Evolutionary conservation across 805 yeast genomes (phyloP).

Genomic region (Kodamaea leandrae): DNA sequence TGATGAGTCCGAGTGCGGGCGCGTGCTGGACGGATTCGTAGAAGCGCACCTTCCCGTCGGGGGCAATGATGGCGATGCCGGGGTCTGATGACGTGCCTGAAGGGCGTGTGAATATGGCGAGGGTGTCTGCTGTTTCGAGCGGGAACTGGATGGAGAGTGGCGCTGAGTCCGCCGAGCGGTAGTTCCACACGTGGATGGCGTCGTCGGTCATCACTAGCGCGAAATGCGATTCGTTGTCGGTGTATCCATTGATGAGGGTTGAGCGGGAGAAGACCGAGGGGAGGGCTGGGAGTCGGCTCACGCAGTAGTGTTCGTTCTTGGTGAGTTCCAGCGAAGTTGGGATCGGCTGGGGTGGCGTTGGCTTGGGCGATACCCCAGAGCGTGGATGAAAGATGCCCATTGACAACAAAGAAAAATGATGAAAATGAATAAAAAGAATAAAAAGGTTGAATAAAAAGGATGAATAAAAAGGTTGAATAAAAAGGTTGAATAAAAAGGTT

Average conservation of each 20-base stretch:
- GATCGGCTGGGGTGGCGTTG: not conserved
- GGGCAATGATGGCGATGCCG: constrained; percentile 64
- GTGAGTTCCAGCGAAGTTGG: constrained; percentile 46
- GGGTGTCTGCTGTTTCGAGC: constrained; percentile 22
- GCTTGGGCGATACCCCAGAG: not conserved
- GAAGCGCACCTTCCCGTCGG: constrained; percentile 58
- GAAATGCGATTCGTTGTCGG: constrained; percentile 47
- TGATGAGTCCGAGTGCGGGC: constrained; percentile 59
- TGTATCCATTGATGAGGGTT: constrained; percentile 36
- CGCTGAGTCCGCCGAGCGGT: constrained; percentile 55
- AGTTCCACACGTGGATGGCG: constrained; percentile 66
- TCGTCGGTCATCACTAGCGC: constrained; percentile 50
- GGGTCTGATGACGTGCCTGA: constrained; percentile 52
- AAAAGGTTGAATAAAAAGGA: not conserved
- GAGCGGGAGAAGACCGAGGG: constrained; percentile 42
- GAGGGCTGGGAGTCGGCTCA: constrained; percentile 52
- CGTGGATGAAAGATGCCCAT: constrained; percentile 3
- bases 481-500: not conserved
- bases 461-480: not conserved
- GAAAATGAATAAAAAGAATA: not conserved
- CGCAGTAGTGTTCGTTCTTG: constrained; percentile 55
- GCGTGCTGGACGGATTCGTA: constrained; percentile 75
- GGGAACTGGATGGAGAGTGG: constrained; percentile 60
- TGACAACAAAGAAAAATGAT: not conserved
- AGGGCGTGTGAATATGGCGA: constrained; percentile 60